These are phyloP conservation scores for Acer negundo DNA, from an alignment of 345 rosid species.

Conservation along the genomic window DNA sequence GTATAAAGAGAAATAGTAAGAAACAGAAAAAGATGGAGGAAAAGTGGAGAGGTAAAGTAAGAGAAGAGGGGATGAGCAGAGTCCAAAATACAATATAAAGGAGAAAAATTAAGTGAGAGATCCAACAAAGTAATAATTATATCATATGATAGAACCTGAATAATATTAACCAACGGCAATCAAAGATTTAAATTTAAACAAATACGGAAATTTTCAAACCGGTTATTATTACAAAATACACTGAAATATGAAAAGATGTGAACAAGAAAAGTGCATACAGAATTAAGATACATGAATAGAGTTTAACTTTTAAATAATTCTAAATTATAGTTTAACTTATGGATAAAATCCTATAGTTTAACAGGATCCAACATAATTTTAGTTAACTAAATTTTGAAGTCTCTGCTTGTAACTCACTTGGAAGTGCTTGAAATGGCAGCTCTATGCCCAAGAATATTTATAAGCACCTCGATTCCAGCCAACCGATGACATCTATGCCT, in stretches of 20 bases:
- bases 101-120: neutral
- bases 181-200: neutral
- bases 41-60: neutral
- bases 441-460: constrained; percentile 70
- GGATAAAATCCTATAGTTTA: neutral
- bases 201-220: too few relatives aligned
- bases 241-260: neutral
- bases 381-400: neutral
- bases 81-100: neutral
- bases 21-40: neutral
- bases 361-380: neutral
- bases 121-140: too few relatives aligned
- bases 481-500: constrained; percentile 78
- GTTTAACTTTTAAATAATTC: neutral
- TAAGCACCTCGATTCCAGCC: constrained; percentile 83
- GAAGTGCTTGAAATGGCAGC: constrained; percentile 77
- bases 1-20: neutral
- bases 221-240: neutral
- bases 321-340: neutral
- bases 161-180: neutral
- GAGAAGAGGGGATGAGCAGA: neutral
- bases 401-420: constrained; percentile 49
- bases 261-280: neutral
- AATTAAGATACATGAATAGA: neutral
- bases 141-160: neutral